These are phyloP conservation scores for Sergeia podlipaevii DNA, from an alignment of 208 protist species.

Conservation along the genomic window DNA sequence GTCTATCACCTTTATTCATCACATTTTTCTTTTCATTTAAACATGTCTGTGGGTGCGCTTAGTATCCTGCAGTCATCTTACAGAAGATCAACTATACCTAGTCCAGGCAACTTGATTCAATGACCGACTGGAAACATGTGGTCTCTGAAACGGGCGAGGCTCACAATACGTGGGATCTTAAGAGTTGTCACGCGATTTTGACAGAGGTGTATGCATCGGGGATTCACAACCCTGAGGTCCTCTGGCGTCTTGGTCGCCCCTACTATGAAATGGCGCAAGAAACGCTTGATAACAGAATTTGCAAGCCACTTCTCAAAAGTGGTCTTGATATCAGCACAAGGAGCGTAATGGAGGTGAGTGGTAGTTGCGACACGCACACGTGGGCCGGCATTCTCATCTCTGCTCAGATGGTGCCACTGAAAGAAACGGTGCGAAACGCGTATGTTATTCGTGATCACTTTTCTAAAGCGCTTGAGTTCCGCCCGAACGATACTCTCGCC, in stretches of 20 bases:
- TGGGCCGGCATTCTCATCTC: slow-evolving; percentile 86
- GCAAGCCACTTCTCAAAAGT: slow-evolving; percentile 42
- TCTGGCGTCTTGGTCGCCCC: slow-evolving; percentile 77
- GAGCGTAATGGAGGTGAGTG: slow-evolving; percentile 58
- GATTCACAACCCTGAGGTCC: slow-evolving; percentile 62
- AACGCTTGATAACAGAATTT: slow-evolving; percentile 32
- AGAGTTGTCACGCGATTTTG: slow-evolving; percentile 57
- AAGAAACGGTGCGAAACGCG: slow-evolving; percentile 87
- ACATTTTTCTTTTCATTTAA: too few species aligned
- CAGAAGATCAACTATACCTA: too few species aligned
- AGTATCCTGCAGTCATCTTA: too few species aligned
- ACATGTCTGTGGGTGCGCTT: too few species aligned
- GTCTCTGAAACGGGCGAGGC: slow-evolving; percentile 52
- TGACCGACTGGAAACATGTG: slow-evolving; percentile 65
- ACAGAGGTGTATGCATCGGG: slow-evolving; percentile 50
- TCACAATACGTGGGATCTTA: slow-evolving; percentile 49
- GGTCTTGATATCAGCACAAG: slow-evolving; percentile 68
- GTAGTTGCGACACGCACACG: slow-evolving; percentile 75
- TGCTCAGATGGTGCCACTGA: slow-evolving; percentile 62
- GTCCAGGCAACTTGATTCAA: too few species aligned
- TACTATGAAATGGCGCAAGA: slow-evolving; percentile 82
- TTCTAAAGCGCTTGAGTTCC: slow-evolving; percentile 78
- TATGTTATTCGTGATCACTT: slow-evolving; percentile 86
- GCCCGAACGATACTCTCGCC: slow-evolving; percentile 73
- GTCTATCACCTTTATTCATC: too few species aligned